Evolutionary conservation across 345 rosid genomes (phyloP), one percentile per base, ranked within the genome.

Genomic region (Populus tremula): DNA sequence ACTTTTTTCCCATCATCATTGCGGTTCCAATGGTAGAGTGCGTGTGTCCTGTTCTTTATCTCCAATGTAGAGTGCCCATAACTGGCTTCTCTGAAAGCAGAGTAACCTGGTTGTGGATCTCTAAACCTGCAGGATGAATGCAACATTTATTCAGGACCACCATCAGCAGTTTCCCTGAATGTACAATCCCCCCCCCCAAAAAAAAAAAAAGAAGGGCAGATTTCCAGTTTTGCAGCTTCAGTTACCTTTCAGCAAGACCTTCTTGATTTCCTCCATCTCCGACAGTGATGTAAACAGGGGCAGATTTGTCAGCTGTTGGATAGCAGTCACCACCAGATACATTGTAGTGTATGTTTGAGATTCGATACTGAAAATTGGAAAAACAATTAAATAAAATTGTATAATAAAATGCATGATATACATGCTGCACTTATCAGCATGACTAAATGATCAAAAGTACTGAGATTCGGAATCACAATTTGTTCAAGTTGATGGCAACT

Each of bases 241-340:
- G 88, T 90, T 70, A 93, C 99, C 85, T 87, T 84, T 78, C 86
- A 5, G 96, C 96, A 62, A 95, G 90, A 81, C 97, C 98, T 87
- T 89, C 98, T 85, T 90, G 94, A 82, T 95, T 95, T 80, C 99
- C 99, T 35, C 99, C 98, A 75, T 95, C 98, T 75, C 99, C 97
- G 69, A 94, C 94, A 10, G 94, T 96, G 20, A 92, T 86, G 85
- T 96, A 92, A 73, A 96, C 87, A 1, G 99, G 98, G 67, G 97
- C 97, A 47, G 90, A 93, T 77, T 94, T 82, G 79, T 96, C 94
- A 11, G 91, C 85, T 71, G 87, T 70, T 1, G 98, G 98, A 79
- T 67, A 89, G 61, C 84, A 65, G 45, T 85, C 86, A 39, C 97
- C 92, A 68, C 89, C 90, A 64, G 98, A 89, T 54, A 92, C 81